Base-by-base conservation (phyloP, 1,139 yeast genomes). In the Zhuliangozyma parablackwelliae region DNA sequence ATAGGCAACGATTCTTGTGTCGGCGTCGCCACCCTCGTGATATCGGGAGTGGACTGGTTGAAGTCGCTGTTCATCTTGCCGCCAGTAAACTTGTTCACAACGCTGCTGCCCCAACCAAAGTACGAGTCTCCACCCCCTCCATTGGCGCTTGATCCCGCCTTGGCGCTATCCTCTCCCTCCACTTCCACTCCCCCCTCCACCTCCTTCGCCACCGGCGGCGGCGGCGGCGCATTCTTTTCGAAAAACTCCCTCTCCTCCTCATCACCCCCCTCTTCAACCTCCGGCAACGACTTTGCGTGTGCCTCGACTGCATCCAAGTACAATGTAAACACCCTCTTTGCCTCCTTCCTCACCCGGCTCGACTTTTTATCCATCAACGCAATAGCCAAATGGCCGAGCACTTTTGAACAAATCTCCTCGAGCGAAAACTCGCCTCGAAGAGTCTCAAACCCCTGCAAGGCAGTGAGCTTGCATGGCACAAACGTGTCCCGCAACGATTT, bases 381-480 rank as follows among this genome's bases (percentile, higher is more conserved):
- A 1, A 94, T 87, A 0, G 96, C 90, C 42, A 92, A 73, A 6
- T 89, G 88, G 0, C 96, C 94, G 42, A 92, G 61, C n/a, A 90
- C 75, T 53, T 83, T 86, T 27, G 81, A 78, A 44, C 96, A 86
- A 39, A 89, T 82, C 36, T 89, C 85, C 23, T 78, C 85, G 3
- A 89, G 80, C 1, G 83, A 65, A 50, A 89, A 89, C 35, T 73
- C 77, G 7, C 80, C 81, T 24, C 81, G 65, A 20, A 87, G 74
- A 10, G 74, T 68, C 34, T 75, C 78, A 45, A 92, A 75, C 1
- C 97, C 95, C 43, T 80, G 65, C 29, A 92, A 66, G 0, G 97
- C 89, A 5, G 85, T 86, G 56, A 83, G 61, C 45, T 95, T 75
- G 20, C 95, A 80, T 8, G 86, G 90, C 6, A 81, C 72, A 51